Percentiles rank a stretch among this genome's conserved stretches.
These are phyloP conservation scores for Spathaspora passalidarum DNA, from an alignment of 805 yeast genomes.

Conservation along the genomic window DNA sequence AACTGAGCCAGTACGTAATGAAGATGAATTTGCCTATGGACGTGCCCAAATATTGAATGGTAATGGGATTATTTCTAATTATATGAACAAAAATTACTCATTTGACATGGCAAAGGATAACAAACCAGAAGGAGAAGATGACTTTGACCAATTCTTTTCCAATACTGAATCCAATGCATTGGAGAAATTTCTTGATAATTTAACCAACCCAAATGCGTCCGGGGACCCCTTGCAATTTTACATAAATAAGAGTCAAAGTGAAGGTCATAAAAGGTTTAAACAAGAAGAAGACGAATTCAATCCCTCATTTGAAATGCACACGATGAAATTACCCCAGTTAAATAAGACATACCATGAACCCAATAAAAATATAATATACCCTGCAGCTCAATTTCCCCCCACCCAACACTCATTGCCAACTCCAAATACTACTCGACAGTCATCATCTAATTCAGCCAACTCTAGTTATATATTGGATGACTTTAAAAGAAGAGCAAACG, in stretches of 20 bases:
- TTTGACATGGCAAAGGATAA: constrained; percentile 32
- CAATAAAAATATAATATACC: too few relatives aligned
- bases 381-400: neutral
- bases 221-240: constrained; percentile 32
- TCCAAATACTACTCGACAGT: constrained; percentile 30
- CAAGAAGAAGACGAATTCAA: constrained; percentile 6
- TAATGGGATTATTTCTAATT: constrained; percentile 1
- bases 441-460: constrained; percentile 12
- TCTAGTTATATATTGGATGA: constrained; percentile 7
- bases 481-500: constrained; percentile 1
- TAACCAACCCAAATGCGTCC: constrained; percentile 25
- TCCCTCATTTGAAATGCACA: constrained; percentile 26
- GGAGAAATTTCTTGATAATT: constrained; percentile 39
- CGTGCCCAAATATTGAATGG: constrained; percentile 7
- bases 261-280: neutral
- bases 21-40: constrained; percentile 4
- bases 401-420: constrained; percentile 21
- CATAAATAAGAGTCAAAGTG: constrained; percentile 10
- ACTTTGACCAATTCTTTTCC: constrained; percentile 32
- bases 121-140: constrained; percentile 6
- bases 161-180: constrained; percentile 37
- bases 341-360: neutral
- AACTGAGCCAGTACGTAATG: neutral
- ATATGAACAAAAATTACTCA: constrained; percentile 1
- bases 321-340: constrained; percentile 21